Conservation (phyloP, 1,284 basidiomycete genomes). For the Erythrobasidium hasegawianum region DNA sequence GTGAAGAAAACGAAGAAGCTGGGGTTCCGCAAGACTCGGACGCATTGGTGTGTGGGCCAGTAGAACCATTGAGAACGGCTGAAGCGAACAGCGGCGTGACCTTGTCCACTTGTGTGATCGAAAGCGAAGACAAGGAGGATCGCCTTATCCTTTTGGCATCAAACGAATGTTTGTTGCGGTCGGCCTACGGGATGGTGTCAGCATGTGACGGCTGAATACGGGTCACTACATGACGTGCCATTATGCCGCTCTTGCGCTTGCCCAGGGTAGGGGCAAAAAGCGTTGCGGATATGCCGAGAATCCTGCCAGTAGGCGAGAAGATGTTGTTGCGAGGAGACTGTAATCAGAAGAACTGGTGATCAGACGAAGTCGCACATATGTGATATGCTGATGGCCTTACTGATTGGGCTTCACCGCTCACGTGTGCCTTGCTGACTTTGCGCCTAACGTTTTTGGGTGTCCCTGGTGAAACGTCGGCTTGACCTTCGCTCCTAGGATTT, state of each 20-base stretch:
- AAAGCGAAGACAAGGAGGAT: neutral
- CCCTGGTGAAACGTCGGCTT: no score
- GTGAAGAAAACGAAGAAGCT: no score
- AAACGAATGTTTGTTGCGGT: neutral
- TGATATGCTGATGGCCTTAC: no score
- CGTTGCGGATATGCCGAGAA: neutral
- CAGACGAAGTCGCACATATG: no score
- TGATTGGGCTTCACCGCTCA: neutral
- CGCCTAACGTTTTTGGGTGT: no score
- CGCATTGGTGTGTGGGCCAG: no score
- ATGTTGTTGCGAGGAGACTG: slow-evolving; percentile 11
- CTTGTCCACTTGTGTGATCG: neutral
- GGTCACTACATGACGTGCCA: neutral
- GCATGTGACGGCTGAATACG: neutral
- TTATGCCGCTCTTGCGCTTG: neutral
- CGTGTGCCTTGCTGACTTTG: no score
- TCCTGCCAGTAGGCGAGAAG: slow-evolving; percentile 1
- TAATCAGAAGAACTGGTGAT: no score
- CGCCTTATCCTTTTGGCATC: neutral
- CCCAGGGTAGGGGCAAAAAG: neutral
- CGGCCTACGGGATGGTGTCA: neutral
- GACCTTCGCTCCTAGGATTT: no score
- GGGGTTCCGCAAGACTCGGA: no score
- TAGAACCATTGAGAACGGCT: no score
- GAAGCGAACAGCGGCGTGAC: no score